Evolutionary conservation across 179 eudicot genomes (phyloP), one percentile per base, ranked within the genome.

Genomic region (Camellia oleifera): DNA sequence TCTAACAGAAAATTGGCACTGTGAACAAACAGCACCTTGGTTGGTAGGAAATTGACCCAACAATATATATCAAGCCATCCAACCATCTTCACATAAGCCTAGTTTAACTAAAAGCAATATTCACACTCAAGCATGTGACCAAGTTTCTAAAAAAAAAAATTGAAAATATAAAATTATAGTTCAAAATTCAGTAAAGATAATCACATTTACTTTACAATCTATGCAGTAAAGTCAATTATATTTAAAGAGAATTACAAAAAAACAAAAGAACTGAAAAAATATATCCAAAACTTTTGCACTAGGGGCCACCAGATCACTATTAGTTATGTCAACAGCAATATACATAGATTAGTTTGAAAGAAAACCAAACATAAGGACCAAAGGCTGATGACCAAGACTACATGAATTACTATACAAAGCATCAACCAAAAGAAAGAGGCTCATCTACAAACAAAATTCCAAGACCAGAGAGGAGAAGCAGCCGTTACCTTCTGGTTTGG

Each of bases 311-410:
- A 50, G 12, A 53, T 17, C 62, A 23, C 32, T 5, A 67, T 26
- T 13, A 67, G 53, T 67, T 66, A 77, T 17, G 52, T 12, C 15
- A 17, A 65, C 72, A 48, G 26, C 14, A 20, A 50, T 3, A 4
- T 32, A 53, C 15, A 77, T 7, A 14, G 45, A 66, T 32, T 54
- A 52, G 14, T 18, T 1, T 50, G 46, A 26, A 52, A 56, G 80
- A 23, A 52, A 64, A 64, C 72, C 69, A 3, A 5, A 50, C 68
- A 76, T 23, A 15, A 12, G 79, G 71, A 50, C 70, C 60, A 63
- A 46, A 42, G 61, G 32, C 63, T 67, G 48, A 69, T 53, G 20
- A 26, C 4, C 61, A 65, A 26, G n/a, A 17, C 26, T 5, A 12
- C 50, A 57, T 26, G 26, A 54, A 52, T 77, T 67, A 53, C 40